These are phyloP conservation scores for Clonostachys byssicola DNA, from an alignment of 2,329 filamentous ascomycete species.

Conservation along the genomic window DNA sequence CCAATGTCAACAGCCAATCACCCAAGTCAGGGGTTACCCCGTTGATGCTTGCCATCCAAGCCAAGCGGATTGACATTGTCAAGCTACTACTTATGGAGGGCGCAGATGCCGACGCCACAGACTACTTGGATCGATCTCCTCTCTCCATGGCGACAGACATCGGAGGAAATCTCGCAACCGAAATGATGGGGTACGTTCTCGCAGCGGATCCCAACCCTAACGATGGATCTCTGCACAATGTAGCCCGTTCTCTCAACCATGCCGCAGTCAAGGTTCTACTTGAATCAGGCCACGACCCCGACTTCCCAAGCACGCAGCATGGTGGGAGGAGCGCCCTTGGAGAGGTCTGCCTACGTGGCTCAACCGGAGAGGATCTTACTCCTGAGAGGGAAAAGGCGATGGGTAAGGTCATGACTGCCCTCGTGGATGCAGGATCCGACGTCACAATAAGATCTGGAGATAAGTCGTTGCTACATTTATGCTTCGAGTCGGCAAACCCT, in stretches of 20 bases:
- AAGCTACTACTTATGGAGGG: constrained; percentile 51
- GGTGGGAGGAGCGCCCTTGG: constrained; percentile 59
- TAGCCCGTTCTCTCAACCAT: constrained; percentile 54
- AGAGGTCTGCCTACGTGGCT: constrained; percentile 56
- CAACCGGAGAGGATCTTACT: constrained; percentile 35
- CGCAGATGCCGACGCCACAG: constrained; percentile 54
- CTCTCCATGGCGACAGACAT: constrained; percentile 55
- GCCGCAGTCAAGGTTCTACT: constrained; percentile 52
- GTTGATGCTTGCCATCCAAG: constrained; percentile 54
- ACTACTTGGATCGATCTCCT: constrained; percentile 53
- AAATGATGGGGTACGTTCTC: constrained; percentile 51
- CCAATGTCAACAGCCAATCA: constrained; percentile 54
- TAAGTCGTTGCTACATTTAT: constrained; percentile 56
- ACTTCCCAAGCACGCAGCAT: constrained; percentile 61
- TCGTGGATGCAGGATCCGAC: constrained; percentile 54
- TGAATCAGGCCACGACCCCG: constrained; percentile 55
- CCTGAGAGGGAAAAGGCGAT: constrained; percentile 45
- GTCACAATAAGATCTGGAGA: constrained; percentile 49
- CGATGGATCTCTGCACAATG: constrained; percentile 65
- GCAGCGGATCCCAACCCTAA: constrained; percentile 52
- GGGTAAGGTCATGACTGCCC: constrained; percentile 50
- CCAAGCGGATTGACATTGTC: constrained; percentile 52
- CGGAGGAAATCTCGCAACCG: constrained; percentile 46
- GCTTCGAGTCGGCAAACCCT: constrained; percentile 52
- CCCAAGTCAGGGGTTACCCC: constrained; percentile 48